Evolutionary conservation across 1,284 basidiomycete species (phyloP).

Genomic region (Leccinum pachyderme): DNA sequence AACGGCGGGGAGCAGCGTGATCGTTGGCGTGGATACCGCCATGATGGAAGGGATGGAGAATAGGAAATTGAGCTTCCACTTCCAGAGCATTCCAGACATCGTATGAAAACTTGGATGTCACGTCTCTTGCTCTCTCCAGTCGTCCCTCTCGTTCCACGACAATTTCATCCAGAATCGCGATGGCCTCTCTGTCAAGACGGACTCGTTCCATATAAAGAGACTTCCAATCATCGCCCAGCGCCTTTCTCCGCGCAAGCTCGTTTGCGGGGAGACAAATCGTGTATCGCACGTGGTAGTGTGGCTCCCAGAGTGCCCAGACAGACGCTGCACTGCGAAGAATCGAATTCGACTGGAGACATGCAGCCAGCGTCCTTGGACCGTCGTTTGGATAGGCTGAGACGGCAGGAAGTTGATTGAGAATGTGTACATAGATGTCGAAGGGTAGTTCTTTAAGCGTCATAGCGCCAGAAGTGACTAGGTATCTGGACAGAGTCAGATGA

Average conservation of each 20-base stretch:
- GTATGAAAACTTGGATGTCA: slow-evolving; percentile 39
- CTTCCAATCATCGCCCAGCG: slow-evolving; percentile 42
- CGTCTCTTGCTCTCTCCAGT: slow-evolving; percentile 35
- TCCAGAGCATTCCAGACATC: slow-evolving; percentile 57
- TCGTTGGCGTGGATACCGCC: slow-evolving; percentile 9
- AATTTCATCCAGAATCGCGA: slow-evolving; percentile 43
- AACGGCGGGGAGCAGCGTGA: slow-evolving; percentile 47
- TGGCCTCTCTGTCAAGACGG: slow-evolving; percentile 42
- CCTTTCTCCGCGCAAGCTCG: slow-evolving; percentile 37
- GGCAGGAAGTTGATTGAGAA: slow-evolving; percentile 29
- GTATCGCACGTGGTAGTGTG: slow-evolving; percentile 50
- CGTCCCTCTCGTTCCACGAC: slow-evolving; percentile 35
- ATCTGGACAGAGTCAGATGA: background rate
- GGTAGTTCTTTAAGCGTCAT: slow-evolving; percentile 28
- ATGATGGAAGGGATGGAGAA: slow-evolving; percentile 34
- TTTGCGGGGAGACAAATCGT: slow-evolving; percentile 36
- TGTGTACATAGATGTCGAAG: slow-evolving; percentile 33
- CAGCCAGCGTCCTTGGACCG: slow-evolving; percentile 20
- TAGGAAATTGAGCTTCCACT: slow-evolving; percentile 35
- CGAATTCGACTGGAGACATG: slow-evolving; percentile 28
- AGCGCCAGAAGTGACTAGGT: background rate
- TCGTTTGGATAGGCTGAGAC: slow-evolving; percentile 20
- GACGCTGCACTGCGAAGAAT: slow-evolving; percentile 29
- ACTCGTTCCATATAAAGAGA: slow-evolving; percentile 45
- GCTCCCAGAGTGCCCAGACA: slow-evolving; percentile 43